phyloP scores from a whole-genome alignment of 2,329 filamentous ascomycete genomes.

The Cladosporium velox region DNA sequence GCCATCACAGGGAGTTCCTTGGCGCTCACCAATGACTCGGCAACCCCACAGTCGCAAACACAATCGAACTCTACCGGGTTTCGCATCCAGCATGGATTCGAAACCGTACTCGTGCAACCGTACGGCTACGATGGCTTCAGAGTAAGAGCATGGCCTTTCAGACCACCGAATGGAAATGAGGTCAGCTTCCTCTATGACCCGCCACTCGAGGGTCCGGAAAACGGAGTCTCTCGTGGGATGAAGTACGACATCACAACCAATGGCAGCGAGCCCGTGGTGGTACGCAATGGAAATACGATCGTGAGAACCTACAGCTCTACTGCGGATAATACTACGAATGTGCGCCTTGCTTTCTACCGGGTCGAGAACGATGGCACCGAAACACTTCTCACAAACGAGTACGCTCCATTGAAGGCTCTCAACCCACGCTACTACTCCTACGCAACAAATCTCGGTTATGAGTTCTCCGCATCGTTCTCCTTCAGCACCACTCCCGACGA shows the following conservation, averaged over 20 bases:
- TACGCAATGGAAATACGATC: constrained; percentile 43
- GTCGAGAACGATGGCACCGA: constrained; percentile 39
- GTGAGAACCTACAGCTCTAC: constrained; percentile 37
- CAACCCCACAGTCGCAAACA: not conserved
- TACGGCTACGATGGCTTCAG: constrained; percentile 45
- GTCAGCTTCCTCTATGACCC: constrained; percentile 44
- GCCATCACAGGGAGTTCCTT: not conserved
- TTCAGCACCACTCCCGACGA: constrained; percentile 40
- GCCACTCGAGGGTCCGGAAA: constrained; percentile 42
- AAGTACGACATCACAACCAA: constrained; percentile 38
- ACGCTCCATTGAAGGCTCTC: constrained; percentile 38
- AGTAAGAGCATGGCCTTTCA: constrained; percentile 43
- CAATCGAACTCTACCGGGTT: constrained; percentile 34
- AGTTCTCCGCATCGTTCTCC: constrained; percentile 41
- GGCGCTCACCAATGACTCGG: not conserved
- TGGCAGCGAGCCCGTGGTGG: constrained; percentile 34
- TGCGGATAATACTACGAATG: constrained; percentile 37
- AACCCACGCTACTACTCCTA: constrained; percentile 42
- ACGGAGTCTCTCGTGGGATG: constrained; percentile 37
- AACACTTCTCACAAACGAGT: constrained; percentile 42
- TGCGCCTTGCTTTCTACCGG: constrained; percentile 41
- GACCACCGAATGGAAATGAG: constrained; percentile 40
- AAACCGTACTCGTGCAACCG: constrained; percentile 43
- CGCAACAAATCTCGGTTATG: constrained; percentile 37
- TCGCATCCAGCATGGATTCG: constrained; percentile 43